Base-by-base conservation (phyloP, 345 rosid genomes). In the Salix brachista region DNA sequence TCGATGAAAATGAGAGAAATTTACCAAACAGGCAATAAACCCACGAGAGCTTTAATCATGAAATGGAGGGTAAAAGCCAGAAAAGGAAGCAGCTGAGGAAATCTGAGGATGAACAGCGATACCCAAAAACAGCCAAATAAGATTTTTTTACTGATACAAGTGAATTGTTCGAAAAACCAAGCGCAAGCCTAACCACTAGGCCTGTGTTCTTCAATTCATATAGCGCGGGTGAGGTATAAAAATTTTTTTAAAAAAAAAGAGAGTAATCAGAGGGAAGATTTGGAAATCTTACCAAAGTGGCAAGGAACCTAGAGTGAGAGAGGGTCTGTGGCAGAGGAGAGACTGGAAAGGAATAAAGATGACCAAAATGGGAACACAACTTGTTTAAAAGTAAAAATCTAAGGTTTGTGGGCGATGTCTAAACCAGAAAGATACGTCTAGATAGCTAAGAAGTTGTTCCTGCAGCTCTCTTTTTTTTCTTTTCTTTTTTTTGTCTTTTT, bases 1-100 rank as follows among this genome's bases (percentile, higher is more conserved):
- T 19, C 1, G 23, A 7, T 34, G 39, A 69, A 64, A 70, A 72
- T 34, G 70, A 42, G 56, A 69, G 34, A 62, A 25, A 67, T 52
- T 65, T 52, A 70, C 60, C 39, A 71, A 75, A 82, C 67, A 78
- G 75, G 75, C 73, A 60, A 83, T 8, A 78, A 41, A 74, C 82
- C 80, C 83, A 48, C 60, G 17, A 64, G 26, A 39, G 41, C 19
- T 36, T 16, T 48, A 64, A 65, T 32, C 58, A 21, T 52, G 28
- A 25, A 70, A 77, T 54, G 32, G 25, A 44, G 23, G 34, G 64
- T 9, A 71, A 65, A 73, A 21, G 41, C 68, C 44, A 19, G 71
- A 61, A 72, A 19, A 32, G 36, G 69, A 76, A 68, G 69, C 36
- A 30, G 73, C 67, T 21, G 65, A 69, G 65, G 70, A 70, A 79